A percentile compares a stretch with the other conserved stretches of the same genome.
Conservation (phyloP, 192 early-diverging fungal genomes). For the Coemansia sp. region DNA sequence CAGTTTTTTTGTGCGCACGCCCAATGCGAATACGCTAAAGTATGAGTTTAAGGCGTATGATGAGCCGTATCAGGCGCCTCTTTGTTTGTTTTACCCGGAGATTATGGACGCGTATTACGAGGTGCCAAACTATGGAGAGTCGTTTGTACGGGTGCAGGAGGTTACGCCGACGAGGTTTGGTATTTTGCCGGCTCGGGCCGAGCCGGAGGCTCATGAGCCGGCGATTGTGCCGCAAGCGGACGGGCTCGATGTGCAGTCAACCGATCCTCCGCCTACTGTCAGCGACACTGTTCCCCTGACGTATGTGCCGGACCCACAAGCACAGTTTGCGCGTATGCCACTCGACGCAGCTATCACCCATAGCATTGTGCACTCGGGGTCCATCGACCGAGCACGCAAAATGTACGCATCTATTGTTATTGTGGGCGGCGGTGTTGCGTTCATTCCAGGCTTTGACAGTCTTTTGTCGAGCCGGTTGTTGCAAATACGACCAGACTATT, state of each 20-base stretch:
- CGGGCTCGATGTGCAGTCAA: conserved; percentile 4
- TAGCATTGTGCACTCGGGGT: conserved; percentile 62
- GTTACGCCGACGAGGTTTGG: conserved; percentile 44
- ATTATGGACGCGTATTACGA: conserved; percentile 41
- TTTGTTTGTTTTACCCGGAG: conserved; percentile 63
- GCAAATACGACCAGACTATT: conserved; percentile 33
- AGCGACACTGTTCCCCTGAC: not conserved
- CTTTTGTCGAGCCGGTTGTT: conserved; percentile 37
- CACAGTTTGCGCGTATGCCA: conserved; percentile 51
- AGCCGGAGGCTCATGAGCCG: conserved; percentile 20
- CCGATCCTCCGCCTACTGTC: no score
- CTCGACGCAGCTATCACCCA: conserved; percentile 72
- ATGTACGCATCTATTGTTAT: conserved; percentile 76
- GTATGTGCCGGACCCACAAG: conserved; percentile 36
- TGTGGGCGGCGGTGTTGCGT: conserved; percentile 78
- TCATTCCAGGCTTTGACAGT: conserved; percentile 63
- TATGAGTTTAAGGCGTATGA: conserved; percentile 86
- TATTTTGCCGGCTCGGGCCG: conserved; percentile 28
- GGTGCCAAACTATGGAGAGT: conserved; percentile 34
- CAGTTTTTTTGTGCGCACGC: conserved; percentile 79
- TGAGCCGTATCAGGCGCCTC: conserved; percentile 75
- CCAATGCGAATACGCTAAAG: conserved; percentile 63
- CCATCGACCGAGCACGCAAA: conserved; percentile 70
- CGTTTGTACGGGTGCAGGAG: conserved; percentile 19
- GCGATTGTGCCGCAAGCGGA: conserved; percentile 28